Evolutionary conservation across 148 eudicot genomes (phyloP).

Genomic region (Vaccinium vitisidaea): DNA sequence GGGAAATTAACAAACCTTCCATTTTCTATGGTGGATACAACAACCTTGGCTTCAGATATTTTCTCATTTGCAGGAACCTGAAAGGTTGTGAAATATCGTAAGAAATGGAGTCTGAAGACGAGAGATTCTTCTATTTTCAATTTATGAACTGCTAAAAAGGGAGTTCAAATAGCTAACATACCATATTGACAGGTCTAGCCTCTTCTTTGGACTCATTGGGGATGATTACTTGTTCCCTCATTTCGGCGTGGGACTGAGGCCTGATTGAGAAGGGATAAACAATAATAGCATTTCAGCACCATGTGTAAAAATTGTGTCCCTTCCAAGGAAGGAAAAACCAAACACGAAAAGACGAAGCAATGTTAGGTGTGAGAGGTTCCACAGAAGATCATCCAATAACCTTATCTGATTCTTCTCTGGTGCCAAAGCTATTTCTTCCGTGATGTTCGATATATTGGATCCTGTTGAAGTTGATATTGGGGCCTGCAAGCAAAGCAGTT

Average conservation of each 20-base stretch:
- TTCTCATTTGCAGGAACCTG: constrained; percentile 34
- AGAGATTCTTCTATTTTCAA: constrained; percentile 8
- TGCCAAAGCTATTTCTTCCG: constrained; percentile 12
- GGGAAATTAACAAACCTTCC: constrained; percentile 38
- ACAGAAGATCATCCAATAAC: constrained; percentile 20
- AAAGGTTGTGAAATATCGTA: neutral
- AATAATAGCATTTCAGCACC: constrained; percentile 1
- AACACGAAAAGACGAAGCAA: neutral
- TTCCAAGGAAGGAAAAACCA: neutral
- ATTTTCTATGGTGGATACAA: constrained; percentile 23
- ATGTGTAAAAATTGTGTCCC: neutral
- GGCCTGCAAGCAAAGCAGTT: constrained; percentile 29
- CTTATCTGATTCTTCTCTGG: constrained; percentile 25
- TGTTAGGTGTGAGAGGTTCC: no score
- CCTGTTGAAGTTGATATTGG: constrained; percentile 21
- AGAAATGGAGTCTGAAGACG: neutral
- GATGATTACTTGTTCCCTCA: constrained; percentile 24
- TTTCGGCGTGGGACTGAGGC: constrained; percentile 21
- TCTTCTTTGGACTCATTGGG: constrained; percentile 19
- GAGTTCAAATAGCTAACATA: constrained; percentile 8
- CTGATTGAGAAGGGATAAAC: neutral
- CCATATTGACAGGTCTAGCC: constrained; percentile 13
- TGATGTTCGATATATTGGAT: constrained; percentile 25
- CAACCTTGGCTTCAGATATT: constrained; percentile 21
- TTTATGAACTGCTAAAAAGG: neutral